Percentiles rank a stretch among this genome's conserved stretches.
phyloP scores from a whole-genome alignment of 2,329 filamentous ascomycete genomes.

The Colletotrichum tofieldiae region DNA sequence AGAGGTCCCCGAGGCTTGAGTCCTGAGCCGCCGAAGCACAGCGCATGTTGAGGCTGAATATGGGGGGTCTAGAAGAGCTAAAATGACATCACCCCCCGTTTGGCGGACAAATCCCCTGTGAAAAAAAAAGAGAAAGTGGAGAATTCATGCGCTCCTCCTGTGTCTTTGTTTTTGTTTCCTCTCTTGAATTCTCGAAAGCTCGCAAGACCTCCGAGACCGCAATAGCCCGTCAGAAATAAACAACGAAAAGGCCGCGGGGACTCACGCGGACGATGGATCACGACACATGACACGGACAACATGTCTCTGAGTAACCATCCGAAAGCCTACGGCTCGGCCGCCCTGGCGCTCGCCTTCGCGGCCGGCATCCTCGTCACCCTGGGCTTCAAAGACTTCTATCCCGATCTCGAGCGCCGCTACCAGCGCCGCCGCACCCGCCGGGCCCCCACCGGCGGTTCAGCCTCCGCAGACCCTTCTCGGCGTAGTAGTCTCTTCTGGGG shows the following conservation, averaged over 20 bases:
- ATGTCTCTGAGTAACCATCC: slow-evolving; percentile 76
- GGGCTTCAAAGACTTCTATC: slow-evolving; percentile 85
- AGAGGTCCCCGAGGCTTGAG: neutral
- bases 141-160: slow-evolving; percentile 28
- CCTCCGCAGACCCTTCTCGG: slow-evolving; percentile 47
- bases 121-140: neutral
- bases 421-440: slow-evolving; percentile 59
- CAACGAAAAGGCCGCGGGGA: neutral
- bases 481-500: slow-evolving; percentile 64
- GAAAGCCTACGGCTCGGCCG: slow-evolving; percentile 75
- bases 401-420: slow-evolving; percentile 79
- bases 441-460: slow-evolving; percentile 28
- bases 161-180: neutral
- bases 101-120: slow-evolving; percentile 37
- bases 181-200: neutral
- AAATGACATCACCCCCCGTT: slow-evolving; percentile 37
- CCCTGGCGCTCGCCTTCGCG: slow-evolving; percentile 81
- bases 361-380: slow-evolving; percentile 83
- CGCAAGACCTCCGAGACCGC: slow-evolving; percentile 6
- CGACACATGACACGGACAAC: slow-evolving; percentile 41
- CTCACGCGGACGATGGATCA: slow-evolving; percentile 28
- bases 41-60: slow-evolving; percentile 28
- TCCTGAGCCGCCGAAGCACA: neutral
- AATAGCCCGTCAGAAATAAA: slow-evolving; percentile 2
- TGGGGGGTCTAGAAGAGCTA: slow-evolving; percentile 29